phyloP scores from a whole-genome alignment of 2,329 filamentous ascomycete species.

The Monosporascus sp. region DNA sequence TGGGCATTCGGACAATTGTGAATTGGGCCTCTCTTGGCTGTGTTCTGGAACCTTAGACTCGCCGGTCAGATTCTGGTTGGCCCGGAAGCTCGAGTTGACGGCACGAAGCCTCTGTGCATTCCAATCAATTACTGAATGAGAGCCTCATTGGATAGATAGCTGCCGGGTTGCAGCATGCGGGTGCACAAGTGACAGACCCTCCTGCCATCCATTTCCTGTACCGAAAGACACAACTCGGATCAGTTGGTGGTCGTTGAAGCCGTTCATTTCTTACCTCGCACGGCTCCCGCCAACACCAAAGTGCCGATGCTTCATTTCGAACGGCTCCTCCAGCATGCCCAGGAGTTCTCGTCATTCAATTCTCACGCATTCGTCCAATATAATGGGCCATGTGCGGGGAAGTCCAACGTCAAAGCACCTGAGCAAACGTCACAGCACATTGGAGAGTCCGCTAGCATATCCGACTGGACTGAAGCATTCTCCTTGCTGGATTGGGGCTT shows the following conservation, averaged over 20 bases:
- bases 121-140: conserved; percentile 5
- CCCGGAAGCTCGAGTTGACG: conserved; percentile 8
- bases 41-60: no score
- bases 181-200: no score
- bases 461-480: no score
- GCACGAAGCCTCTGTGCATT: conserved; percentile 18
- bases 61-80: no score
- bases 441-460: no score
- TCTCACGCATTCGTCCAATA: background rate
- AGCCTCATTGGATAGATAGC: background rate
- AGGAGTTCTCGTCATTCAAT: background rate
- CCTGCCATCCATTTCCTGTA: no score
- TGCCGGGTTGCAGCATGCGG: no score
- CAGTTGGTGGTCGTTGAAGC: background rate
- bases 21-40: background rate
- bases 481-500: no score
- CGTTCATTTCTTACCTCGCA: background rate
- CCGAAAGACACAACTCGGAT: no score
- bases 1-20: background rate
- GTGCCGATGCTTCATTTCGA: background rate
- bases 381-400: no score
- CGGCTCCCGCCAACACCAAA: background rate
- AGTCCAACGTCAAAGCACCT: no score
- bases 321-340: background rate
- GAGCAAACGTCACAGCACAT: no score